These are phyloP conservation scores for Colletotrichum coccodes DNA, from an alignment of 2,329 filamentous ascomycete species.

Conservation along the genomic window DNA sequence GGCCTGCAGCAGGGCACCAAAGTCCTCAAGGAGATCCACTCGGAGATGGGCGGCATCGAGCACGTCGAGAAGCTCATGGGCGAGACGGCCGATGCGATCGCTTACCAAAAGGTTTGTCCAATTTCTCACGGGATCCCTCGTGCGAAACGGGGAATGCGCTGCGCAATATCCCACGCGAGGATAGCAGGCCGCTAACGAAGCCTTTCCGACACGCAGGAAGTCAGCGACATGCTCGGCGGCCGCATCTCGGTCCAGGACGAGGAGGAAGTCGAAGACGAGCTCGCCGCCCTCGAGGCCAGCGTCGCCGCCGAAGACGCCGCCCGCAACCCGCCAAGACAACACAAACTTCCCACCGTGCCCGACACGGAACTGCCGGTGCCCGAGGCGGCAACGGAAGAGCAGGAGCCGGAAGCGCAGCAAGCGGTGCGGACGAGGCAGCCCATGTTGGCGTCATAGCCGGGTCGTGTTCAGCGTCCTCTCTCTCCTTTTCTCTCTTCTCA, in stretches of 20 bases:
- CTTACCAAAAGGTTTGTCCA: constrained; percentile 82
- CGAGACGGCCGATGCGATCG: constrained; percentile 88
- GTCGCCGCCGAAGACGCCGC: constrained; percentile 24
- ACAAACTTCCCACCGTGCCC: constrained; percentile 41
- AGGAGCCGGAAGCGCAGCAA: constrained; percentile 26
- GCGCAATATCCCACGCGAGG: background rate
- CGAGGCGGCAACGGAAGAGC: constrained; percentile 31
- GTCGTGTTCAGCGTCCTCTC: no score
- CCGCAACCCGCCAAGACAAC: constrained; percentile 24
- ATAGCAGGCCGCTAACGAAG: constrained; percentile 4
- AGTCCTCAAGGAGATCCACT: constrained; percentile 90
- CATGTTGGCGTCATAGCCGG: constrained; percentile 49
- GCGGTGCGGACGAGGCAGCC: constrained; percentile 37
- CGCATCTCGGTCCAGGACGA: constrained; percentile 95
- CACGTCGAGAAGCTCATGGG: constrained; percentile 95
- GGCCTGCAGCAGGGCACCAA: constrained; percentile 91
- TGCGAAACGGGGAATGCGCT: background rate
- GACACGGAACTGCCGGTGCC: constrained; percentile 45
- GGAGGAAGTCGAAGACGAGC: constrained; percentile 96
- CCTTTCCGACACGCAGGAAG: constrained; percentile 68
- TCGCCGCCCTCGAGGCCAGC: constrained; percentile 77
- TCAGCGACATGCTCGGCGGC: constrained; percentile 89
- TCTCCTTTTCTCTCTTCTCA: background rate
- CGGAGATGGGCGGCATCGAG: constrained; percentile 95
- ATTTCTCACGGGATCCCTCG: background rate